A percentile compares a stretch with the other conserved stretches of the same genome.
Conservation (phyloP, 106 monocot species). For the Narthecium ossifragum region DNA sequence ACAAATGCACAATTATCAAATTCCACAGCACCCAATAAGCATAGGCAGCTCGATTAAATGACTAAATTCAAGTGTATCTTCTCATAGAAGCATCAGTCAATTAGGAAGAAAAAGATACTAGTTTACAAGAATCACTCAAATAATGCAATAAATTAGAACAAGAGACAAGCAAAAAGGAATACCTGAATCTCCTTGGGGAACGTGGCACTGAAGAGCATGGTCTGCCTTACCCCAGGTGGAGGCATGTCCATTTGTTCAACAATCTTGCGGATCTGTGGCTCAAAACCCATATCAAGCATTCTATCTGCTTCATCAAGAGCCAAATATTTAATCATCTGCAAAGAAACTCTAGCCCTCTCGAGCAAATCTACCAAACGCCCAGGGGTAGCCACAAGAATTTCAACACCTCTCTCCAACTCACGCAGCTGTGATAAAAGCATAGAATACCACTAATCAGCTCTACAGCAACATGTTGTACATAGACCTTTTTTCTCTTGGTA, state of each 20-base stretch:
- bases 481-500: no score
- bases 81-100: no score
- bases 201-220: constrained; percentile 64
- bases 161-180: no score
- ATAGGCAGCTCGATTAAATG: no score
- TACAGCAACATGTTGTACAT: no score
- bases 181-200: constrained; percentile 60
- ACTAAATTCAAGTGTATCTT: no score
- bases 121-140: no score
- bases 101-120: no score
- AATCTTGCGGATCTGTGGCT: constrained; percentile 54
- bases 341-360: constrained; percentile 43
- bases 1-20: no score
- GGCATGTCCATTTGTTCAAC: constrained; percentile 64
- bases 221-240: constrained; percentile 42
- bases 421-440: constrained; percentile 26
- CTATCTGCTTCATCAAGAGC: constrained; percentile 55
- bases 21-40: no score
- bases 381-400: constrained; percentile 59
- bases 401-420: constrained; percentile 49
- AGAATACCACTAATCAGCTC: no score
- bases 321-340: constrained; percentile 48
- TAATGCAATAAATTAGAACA: no score
- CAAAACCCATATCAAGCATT: constrained; percentile 68
- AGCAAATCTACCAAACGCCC: constrained; percentile 50